Conservation (phyloP, 805 yeast species). For the Allodekkera sacchari region DNA sequence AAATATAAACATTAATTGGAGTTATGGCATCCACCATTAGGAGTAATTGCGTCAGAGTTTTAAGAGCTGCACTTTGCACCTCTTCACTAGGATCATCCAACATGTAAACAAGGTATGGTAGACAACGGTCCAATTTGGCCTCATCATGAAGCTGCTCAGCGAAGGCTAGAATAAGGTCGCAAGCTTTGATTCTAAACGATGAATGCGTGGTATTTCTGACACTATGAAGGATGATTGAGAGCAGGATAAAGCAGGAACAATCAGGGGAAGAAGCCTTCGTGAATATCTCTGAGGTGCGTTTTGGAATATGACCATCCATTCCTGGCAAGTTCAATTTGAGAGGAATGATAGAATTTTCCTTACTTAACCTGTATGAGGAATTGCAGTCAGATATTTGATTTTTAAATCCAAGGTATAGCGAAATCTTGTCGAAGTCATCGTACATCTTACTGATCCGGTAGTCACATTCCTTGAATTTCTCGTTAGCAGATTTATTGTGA, state of each 20-base stretch:
- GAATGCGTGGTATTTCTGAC: conserved; percentile 55
- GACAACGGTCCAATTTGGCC: conserved; percentile 72
- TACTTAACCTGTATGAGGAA: too few species aligned
- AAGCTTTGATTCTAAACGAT: conserved; percentile 52
- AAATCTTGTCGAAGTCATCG: conserved; percentile 45
- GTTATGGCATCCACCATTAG: conserved; percentile 54
- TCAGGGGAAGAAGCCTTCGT: conserved; percentile 20
- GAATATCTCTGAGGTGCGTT: conserved; percentile 25
- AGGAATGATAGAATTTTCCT: conserved; percentile 23
- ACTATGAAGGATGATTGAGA: conserved; percentile 51
- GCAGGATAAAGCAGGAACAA: conserved; percentile 47
- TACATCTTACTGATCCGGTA: conserved; percentile 53
- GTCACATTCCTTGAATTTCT: conserved; percentile 36
- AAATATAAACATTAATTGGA: conserved; percentile 67
- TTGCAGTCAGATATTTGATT: conserved; percentile 12
- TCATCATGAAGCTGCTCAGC: conserved; percentile 76
- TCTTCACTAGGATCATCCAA: conserved; percentile 59
- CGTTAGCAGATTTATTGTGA: neutral
- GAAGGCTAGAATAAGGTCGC: conserved; percentile 68
- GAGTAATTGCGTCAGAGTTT: conserved; percentile 59
- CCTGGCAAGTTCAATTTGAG: conserved; percentile 44
- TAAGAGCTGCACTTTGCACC: conserved; percentile 61
- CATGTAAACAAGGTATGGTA: conserved; percentile 72
- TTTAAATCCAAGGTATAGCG: conserved; percentile 31
- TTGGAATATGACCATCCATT: conserved; percentile 37